Evolutionary conservation across 2,329 filamentous ascomycete species (phyloP).

Genomic region (Didymella glomerata): DNA sequence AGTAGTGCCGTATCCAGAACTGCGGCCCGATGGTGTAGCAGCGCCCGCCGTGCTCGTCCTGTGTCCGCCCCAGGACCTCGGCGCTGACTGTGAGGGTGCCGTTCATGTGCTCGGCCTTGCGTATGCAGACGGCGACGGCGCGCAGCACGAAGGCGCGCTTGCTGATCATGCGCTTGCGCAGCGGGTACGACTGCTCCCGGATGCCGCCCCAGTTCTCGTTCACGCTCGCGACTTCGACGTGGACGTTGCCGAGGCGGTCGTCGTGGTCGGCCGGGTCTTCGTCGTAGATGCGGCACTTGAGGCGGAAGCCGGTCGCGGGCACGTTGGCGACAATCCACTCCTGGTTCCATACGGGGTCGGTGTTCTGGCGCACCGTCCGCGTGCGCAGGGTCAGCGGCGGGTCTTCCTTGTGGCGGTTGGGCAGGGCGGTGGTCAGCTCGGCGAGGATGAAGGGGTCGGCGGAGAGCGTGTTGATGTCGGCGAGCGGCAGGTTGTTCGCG

Average conservation of each 20-base stretch:
- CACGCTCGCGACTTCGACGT: constrained; percentile 69
- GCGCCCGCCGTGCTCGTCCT: constrained; percentile 69
- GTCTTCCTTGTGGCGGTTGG: constrained; percentile 84
- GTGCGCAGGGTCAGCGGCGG: constrained; percentile 78
- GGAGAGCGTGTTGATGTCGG: constrained; percentile 78
- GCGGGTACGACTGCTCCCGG: constrained; percentile 68
- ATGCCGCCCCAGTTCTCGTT: constrained; percentile 74
- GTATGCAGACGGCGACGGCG: constrained; percentile 70
- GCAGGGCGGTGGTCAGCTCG: constrained; percentile 75
- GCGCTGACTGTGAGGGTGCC: constrained; percentile 77
- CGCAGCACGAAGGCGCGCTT: constrained; percentile 85
- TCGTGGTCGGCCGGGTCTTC: constrained; percentile 88
- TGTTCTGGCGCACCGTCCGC: constrained; percentile 74
- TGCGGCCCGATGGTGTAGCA: constrained; percentile 82
- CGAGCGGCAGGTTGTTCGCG: constrained; percentile 81
- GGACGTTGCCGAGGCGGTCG: constrained; percentile 87
- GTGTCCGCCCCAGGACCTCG: constrained; percentile 78
- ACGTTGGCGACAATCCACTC: constrained; percentile 91
- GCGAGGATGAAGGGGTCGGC: constrained; percentile 85
- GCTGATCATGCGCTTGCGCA: constrained; percentile 86
- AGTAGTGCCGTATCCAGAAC: constrained; percentile 83
- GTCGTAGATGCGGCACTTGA: constrained; percentile 89
- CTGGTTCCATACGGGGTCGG: constrained; percentile 81
- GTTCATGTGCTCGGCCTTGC: constrained; percentile 69
- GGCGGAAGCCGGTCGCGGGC: constrained; percentile 77